Evolutionary conservation across 768 basidiomycete species (phyloP).

Genomic region (Kwoniella shandongensis): DNA sequence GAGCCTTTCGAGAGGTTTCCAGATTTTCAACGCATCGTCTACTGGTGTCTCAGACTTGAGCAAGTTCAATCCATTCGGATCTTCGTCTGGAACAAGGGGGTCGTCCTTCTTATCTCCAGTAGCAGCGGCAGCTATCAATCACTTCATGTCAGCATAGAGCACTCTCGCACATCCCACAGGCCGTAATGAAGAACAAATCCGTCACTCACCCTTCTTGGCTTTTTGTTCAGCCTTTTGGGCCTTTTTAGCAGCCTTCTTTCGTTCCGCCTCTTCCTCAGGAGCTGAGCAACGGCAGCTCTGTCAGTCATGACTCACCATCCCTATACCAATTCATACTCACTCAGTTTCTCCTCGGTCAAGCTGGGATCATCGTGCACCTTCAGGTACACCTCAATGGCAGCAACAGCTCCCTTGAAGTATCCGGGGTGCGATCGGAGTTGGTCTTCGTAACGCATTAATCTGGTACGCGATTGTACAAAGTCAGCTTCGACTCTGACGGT

Average conservation of each 20-base stretch:
- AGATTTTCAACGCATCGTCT: constrained; percentile 70
- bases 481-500: neutral
- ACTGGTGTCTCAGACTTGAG: constrained; percentile 66
- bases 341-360: constrained; percentile 44
- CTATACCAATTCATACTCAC: constrained; percentile 21
- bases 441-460: constrained; percentile 81
- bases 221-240: constrained; percentile 52
- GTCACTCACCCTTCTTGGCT: constrained; percentile 44
- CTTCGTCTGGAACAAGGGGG: constrained; percentile 62
- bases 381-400: constrained; percentile 65
- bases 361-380: constrained; percentile 45
- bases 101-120: constrained; percentile 39
- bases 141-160: neutral
- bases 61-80: constrained; percentile 76
- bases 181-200: neutral
- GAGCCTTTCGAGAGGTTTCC: constrained; percentile 64
- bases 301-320: neutral
- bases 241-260: constrained; percentile 51
- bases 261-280: constrained; percentile 52
- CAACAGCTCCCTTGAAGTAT: constrained; percentile 71
- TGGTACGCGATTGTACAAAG: constrained; percentile 49
- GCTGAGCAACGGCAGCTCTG: constrained; percentile 19
- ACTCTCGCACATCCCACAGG: neutral
- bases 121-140: constrained; percentile 25
- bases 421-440: constrained; percentile 70